Percentiles rank a stretch among this genome's conserved stretches.
Evolutionary conservation across 2,329 filamentous ascomycete genomes (phyloP).

Genomic region (Botrytis byssoidea): DNA sequence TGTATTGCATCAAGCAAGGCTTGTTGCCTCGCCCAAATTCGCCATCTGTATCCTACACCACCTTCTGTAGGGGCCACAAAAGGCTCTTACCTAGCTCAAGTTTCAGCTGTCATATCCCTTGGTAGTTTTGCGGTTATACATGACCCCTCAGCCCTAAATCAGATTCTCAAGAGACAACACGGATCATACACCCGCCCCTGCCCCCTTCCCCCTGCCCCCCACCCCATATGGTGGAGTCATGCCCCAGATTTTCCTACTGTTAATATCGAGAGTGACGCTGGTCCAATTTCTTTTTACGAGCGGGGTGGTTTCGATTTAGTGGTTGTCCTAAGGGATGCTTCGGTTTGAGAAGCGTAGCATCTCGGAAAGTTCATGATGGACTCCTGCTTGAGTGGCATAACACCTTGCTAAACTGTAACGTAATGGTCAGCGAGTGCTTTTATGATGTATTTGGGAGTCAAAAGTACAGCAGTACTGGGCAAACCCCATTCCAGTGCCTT

Average conservation of each 20-base stretch:
- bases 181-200: not conserved
- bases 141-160: not conserved
- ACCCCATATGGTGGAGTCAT: not conserved
- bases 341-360: not conserved
- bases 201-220: not conserved
- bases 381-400: not conserved
- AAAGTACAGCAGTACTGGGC: not conserved
- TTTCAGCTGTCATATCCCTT: not conserved
- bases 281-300: not conserved
- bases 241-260: not conserved
- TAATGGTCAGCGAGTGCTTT: constrained; percentile 5
- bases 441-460: not conserved
- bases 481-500: not conserved
- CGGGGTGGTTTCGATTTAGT: not conserved
- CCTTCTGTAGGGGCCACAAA: not conserved
- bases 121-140: not conserved
- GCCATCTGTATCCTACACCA: constrained; percentile 2
- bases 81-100: not conserved
- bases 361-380: not conserved
- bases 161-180: not conserved
- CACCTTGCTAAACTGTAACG: not conserved
- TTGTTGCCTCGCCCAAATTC: constrained; percentile 14
- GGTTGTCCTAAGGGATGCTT: not conserved
- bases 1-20: constrained; percentile 15
- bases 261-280: not conserved